phyloP scores from a whole-genome alignment of 2,329 filamentous ascomycete genomes.

The Penicillium sp. region DNA sequence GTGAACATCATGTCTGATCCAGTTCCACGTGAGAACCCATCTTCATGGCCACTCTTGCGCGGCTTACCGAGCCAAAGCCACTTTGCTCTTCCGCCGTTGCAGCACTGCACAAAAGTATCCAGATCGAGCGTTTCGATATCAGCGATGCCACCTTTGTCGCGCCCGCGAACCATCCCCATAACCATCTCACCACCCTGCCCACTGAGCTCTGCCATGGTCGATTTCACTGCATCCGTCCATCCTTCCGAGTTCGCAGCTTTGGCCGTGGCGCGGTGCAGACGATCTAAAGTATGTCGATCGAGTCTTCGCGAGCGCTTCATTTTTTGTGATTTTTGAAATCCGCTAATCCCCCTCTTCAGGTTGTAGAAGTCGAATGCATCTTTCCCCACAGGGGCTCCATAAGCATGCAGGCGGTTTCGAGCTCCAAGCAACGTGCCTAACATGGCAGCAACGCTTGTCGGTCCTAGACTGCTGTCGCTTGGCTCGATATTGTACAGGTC shows the following conservation, averaged over 20 bases:
- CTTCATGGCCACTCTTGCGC: slow-evolving; percentile 56
- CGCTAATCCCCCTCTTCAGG: slow-evolving; percentile 79
- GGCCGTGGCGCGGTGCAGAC: slow-evolving; percentile 78
- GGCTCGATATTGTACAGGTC: slow-evolving; percentile 93
- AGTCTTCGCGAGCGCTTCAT: slow-evolving; percentile 75
- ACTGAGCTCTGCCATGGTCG: slow-evolving; percentile 87
- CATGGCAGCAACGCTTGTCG: slow-evolving; percentile 84
- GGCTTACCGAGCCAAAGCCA: slow-evolving; percentile 96
- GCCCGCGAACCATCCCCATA: slow-evolving; percentile 86
- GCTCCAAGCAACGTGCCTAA: slow-evolving; percentile 87
- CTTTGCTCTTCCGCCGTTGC: slow-evolving; percentile 79
- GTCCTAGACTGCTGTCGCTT: slow-evolving; percentile 86
- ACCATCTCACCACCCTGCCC: slow-evolving; percentile 94
- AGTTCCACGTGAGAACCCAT: slow-evolving; percentile 32
- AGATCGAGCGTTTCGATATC: slow-evolving; percentile 92
- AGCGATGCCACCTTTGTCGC: slow-evolving; percentile 84
- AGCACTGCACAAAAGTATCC: slow-evolving; percentile 75
- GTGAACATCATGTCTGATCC: slow-evolving; percentile 47
- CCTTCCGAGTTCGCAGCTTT: slow-evolving; percentile 87
- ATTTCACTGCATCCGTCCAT: slow-evolving; percentile 92
- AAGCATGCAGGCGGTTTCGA: slow-evolving; percentile 82
- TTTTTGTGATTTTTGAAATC: slow-evolving; percentile 89
- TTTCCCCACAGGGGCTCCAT: slow-evolving; percentile 80
- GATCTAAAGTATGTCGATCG: slow-evolving; percentile 79
- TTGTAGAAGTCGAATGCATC: slow-evolving; percentile 85